Percentiles rank a stretch among this genome's conserved stretches.
Conservation (phyloP, 2,329 filamentous ascomycete species). For the Fusarium xylarioides region DNA sequence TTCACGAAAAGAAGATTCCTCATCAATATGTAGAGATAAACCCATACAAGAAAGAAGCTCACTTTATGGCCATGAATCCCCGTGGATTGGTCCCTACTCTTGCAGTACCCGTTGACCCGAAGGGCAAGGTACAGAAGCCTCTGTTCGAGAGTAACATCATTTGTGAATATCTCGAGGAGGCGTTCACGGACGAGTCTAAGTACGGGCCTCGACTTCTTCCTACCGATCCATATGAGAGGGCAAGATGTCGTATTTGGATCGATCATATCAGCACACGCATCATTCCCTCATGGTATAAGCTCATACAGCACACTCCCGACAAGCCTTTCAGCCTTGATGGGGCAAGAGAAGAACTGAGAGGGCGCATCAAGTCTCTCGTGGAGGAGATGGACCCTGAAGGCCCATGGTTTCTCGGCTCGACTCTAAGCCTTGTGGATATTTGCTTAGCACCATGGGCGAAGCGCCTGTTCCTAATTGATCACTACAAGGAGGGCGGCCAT, state of each 20-base stretch:
- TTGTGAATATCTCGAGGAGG: slow-evolving; percentile 80
- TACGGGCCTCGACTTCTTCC: slow-evolving; percentile 65
- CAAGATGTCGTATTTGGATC: slow-evolving; percentile 75
- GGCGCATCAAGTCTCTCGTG: slow-evolving; percentile 67
- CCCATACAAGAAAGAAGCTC: slow-evolving; percentile 76
- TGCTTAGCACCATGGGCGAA: slow-evolving; percentile 78
- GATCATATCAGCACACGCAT: slow-evolving; percentile 75
- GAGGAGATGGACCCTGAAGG: slow-evolving; percentile 64
- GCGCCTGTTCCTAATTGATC: slow-evolving; percentile 76
- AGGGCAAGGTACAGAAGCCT: slow-evolving; percentile 57
- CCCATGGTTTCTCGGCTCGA: slow-evolving; percentile 73
- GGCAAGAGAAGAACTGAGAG: slow-evolving; percentile 66
- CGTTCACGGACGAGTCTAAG: slow-evolving; percentile 59
- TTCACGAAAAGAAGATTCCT: slow-evolving; percentile 76
- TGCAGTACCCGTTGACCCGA: slow-evolving; percentile 52
- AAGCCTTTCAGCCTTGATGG: slow-evolving; percentile 61
- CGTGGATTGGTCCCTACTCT: slow-evolving; percentile 80
- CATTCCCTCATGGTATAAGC: slow-evolving; percentile 73
- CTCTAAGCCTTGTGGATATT: slow-evolving; percentile 75
- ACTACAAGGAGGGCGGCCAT: slow-evolving; percentile 71
- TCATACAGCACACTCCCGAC: slow-evolving; percentile 63
- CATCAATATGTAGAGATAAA: slow-evolving; percentile 84
- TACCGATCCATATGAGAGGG: slow-evolving; percentile 68
- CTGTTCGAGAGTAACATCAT: slow-evolving; percentile 79
- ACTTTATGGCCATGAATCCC: slow-evolving; percentile 76